phyloP scores from a whole-genome alignment of 306 rosid species.

The Casuarina glauca region DNA sequence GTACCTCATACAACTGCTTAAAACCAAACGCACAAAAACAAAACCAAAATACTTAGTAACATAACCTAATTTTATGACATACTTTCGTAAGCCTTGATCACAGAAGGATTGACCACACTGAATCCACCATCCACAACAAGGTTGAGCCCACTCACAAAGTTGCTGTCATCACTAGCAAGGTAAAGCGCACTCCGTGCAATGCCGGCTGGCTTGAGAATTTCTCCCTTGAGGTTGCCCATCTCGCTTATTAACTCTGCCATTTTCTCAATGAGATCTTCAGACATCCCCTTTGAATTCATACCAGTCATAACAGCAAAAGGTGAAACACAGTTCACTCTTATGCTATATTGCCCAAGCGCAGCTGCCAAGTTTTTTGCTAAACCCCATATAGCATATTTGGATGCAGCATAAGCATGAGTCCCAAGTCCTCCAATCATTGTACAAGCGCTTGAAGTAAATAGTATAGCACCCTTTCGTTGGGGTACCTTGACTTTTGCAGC shows the following conservation, averaged over 20 bases:
- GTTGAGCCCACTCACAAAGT: slow-evolving; percentile 29
- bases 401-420: neutral
- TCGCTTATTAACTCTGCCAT: neutral
- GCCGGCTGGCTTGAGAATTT: neutral
- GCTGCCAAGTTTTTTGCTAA: too few species aligned
- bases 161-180: slow-evolving; percentile 27
- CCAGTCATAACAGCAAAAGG: neutral
- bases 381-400: too few species aligned
- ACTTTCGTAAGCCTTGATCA: neutral
- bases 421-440: neutral
- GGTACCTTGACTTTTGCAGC: neutral
- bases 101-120: neutral
- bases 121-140: too few species aligned
- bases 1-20: neutral
- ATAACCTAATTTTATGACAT: neutral
- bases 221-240: neutral
- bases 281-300: neutral
- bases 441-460: neutral
- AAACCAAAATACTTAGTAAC: neutral
- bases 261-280: neutral
- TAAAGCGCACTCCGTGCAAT: slow-evolving; percentile 12
- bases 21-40: neutral
- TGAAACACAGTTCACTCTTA: neutral
- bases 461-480: neutral
- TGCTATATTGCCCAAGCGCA: too few species aligned